Conservation (phyloP, 2,329 filamentous ascomycete species). For the Ceratocystis albifundus region DNA sequence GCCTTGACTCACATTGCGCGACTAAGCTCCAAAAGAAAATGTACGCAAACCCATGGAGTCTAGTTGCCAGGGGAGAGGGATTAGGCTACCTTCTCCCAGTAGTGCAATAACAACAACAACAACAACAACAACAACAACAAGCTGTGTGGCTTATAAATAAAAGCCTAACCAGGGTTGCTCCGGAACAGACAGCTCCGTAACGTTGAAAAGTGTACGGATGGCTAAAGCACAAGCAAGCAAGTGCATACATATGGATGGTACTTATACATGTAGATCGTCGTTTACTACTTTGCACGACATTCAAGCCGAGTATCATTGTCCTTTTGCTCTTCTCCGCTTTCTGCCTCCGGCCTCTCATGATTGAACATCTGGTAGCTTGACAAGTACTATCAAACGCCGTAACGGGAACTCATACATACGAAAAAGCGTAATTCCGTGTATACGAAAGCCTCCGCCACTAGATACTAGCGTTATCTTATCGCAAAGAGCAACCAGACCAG, state of each 20-base stretch:
- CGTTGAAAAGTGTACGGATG: too few species aligned
- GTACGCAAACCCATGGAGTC: not conserved
- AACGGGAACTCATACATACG: not conserved
- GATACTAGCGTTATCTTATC: not conserved
- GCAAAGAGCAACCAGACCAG: too few species aligned
- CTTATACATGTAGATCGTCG: too few species aligned
- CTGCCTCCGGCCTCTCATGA: not conserved
- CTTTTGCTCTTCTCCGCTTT: not conserved
- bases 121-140: too few species aligned
- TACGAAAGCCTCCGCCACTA: not conserved
- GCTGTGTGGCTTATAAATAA: too few species aligned
- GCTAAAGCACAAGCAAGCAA: too few species aligned
- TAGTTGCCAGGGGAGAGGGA: not conserved
- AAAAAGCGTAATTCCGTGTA: too few species aligned
- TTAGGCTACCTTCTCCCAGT: not conserved
- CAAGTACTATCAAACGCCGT: not conserved
- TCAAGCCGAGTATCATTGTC: not conserved
- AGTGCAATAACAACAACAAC: too few species aligned
- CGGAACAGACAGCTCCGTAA: too few species aligned
- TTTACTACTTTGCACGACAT: not conserved
- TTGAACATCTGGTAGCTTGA: not conserved
- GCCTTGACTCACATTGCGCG: not conserved
- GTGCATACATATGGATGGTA: too few species aligned
- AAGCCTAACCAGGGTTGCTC: too few species aligned
- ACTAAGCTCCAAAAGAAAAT: not conserved